Evolutionary conservation across 192 early-diverging fungal species (phyloP).

Genomic region (Coemansia erecta): DNA sequence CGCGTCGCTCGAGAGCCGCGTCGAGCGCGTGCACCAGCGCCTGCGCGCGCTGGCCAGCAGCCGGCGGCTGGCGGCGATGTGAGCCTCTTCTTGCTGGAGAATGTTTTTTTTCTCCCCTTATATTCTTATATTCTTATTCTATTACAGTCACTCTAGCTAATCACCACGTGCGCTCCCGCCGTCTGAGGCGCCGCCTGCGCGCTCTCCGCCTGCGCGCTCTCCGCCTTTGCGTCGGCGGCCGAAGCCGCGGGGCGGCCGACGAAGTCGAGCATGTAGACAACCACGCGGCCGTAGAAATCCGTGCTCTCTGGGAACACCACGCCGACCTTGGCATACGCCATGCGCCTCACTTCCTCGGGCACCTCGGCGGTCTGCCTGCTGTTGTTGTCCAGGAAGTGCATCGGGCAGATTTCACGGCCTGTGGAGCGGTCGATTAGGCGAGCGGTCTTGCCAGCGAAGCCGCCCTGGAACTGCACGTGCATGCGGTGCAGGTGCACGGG

Average conservation of each 20-base stretch:
- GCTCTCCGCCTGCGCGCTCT: background rate
- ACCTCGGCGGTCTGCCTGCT: slow-evolving; percentile 53
- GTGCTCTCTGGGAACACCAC: slow-evolving; percentile 73
- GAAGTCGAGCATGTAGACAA: slow-evolving; percentile 73
- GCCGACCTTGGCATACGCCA: slow-evolving; percentile 51
- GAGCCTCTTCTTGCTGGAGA: slow-evolving; percentile 1
- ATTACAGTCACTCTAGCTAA: background rate
- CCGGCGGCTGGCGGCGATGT: background rate
- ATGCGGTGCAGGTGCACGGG: slow-evolving; percentile 46
- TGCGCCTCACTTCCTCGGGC: slow-evolving; percentile 18
- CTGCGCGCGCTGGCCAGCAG: slow-evolving; percentile 17
- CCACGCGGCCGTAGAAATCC: slow-evolving; percentile 84
- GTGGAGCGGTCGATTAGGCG: slow-evolving; percentile 51
- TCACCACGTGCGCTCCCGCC: background rate
- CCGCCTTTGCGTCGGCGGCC: too few relatives aligned
- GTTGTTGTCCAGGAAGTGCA: slow-evolving; percentile 79
- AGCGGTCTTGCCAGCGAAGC: slow-evolving; percentile 77
- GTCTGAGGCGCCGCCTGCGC: background rate
- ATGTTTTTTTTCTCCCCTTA: background rate
- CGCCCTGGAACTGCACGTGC: slow-evolving; percentile 79
- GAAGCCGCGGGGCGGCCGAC: slow-evolving; percentile 41
- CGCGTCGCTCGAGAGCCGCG: slow-evolving; percentile 39
- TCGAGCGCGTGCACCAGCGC: slow-evolving; percentile 35
- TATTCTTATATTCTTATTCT: background rate
- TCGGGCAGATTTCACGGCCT: slow-evolving; percentile 39